phyloP scores from a whole-genome alignment of 768 basidiomycete genomes.

The Tulasnella sp. region DNA sequence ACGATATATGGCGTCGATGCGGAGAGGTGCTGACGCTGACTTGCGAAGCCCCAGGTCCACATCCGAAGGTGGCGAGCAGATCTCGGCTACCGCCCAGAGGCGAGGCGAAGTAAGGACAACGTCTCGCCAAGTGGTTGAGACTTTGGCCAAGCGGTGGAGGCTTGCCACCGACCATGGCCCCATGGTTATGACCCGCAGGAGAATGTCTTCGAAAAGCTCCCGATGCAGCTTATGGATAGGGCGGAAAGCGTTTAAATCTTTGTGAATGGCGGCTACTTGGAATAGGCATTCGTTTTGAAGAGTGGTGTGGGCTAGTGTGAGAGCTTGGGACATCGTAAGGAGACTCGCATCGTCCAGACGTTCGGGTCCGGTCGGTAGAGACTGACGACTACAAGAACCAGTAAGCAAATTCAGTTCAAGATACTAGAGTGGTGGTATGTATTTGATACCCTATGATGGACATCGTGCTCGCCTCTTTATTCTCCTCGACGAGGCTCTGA shows the following conservation, averaged over 20 bases:
- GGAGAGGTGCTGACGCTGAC: neutral
- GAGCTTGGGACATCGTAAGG: neutral
- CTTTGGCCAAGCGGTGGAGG: neutral
- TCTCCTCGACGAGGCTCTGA: neutral
- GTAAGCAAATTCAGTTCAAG: neutral
- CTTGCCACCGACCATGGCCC: neutral
- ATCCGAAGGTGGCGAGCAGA: neutral
- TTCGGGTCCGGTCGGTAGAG: neutral
- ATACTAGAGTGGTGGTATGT: neutral
- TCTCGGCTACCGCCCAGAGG: neutral
- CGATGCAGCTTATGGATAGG: neutral
- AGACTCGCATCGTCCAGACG: neutral
- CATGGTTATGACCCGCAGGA: neutral
- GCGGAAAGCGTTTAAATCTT: neutral
- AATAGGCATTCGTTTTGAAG: neutral
- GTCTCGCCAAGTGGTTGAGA: neutral
- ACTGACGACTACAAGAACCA: neutral
- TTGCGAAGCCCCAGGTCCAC: conserved; percentile 4
- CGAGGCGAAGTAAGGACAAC: neutral
- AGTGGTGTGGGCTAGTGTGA: neutral
- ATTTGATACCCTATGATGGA: neutral
- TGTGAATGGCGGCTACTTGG: neutral
- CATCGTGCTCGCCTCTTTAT: neutral
- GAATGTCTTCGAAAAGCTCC: neutral
- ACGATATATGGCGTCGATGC: conserved; percentile 1